A percentile compares a stretch with the other conserved stretches of the same genome.
These are phyloP conservation scores for Vitis labrusca DNA, from an alignment of 164 flowering plant species.

Conservation along the genomic window DNA sequence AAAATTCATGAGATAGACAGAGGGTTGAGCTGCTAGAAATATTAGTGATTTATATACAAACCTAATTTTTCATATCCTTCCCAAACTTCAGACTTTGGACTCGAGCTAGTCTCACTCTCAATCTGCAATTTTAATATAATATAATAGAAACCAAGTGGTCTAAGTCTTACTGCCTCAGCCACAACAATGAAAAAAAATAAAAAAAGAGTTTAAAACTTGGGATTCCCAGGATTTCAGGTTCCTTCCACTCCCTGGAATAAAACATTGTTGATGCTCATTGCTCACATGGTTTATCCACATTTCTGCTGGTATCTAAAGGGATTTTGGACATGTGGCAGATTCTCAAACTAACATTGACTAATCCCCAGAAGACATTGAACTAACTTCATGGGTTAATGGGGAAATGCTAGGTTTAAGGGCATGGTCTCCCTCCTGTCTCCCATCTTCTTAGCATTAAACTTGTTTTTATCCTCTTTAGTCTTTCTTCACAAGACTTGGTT, in stretches of 20 bases:
- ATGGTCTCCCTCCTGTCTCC: slow-evolving; percentile 43
- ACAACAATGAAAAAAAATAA: neutral
- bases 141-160: neutral
- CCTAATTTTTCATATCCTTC: no score
- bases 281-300: slow-evolving; percentile 22
- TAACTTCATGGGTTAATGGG: slow-evolving; percentile 11
- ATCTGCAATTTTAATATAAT: neutral
- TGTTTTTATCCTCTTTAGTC: slow-evolving; percentile 5
- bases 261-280: slow-evolving; percentile 15
- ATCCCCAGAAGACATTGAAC: neutral
- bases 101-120: slow-evolving; percentile 7
- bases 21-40: neutral
- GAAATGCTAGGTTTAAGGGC: slow-evolving; percentile 22
- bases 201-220: neutral
- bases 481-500: no score
- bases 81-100: slow-evolving; percentile 1
- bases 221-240: slow-evolving; percentile 5
- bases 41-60: neutral
- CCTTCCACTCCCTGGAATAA: neutral
- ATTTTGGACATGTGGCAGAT: slow-evolving; percentile 16
- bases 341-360: neutral
- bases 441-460: slow-evolving; percentile 25
- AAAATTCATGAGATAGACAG: neutral
- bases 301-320: slow-evolving; percentile 4
- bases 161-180: neutral